Conservation (phyloP, 192 early-diverging fungal genomes). For the Chytriomyces hyalinus region DNA sequence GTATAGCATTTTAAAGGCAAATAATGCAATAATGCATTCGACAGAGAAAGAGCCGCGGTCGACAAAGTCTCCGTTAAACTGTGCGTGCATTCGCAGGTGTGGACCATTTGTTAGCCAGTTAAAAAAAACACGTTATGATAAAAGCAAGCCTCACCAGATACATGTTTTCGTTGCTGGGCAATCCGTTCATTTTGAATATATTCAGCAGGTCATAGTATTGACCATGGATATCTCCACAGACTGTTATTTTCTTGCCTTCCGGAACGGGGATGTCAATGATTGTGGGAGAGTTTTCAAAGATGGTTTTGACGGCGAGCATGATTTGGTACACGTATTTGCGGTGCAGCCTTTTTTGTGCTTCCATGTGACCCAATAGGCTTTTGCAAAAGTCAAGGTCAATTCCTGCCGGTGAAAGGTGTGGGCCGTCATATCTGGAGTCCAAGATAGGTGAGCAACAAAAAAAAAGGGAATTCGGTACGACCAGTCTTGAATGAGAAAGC, state of each 20-base stretch:
- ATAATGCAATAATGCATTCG: conserved; percentile 92
- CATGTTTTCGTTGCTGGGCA: conserved; percentile 78
- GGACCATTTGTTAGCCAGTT: not conserved
- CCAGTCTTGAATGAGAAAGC: conserved; percentile 52
- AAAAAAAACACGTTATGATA: not conserved
- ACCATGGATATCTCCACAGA: conserved; percentile 98
- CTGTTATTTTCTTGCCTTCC: conserved; percentile 74
- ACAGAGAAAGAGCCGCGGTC: conserved; percentile 98
- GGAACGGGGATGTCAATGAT: conserved; percentile 88
- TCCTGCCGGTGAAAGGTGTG: conserved; percentile 72
- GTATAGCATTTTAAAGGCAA: conserved; percentile 89
- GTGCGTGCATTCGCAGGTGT: too few species aligned
- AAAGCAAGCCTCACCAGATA: conserved; percentile 57
- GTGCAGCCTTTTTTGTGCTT: conserved; percentile 89
- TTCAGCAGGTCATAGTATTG: conserved; percentile 98
- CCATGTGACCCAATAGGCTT: conserved; percentile 77
- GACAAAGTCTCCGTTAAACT: conserved; percentile 99
- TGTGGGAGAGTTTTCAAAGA: conserved; percentile 77
- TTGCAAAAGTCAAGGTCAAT: conserved; percentile 82
- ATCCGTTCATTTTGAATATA: conserved; percentile 92
- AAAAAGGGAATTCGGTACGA: conserved; percentile 48
- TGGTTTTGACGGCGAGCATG: conserved; percentile 73
- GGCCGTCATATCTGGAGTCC: conserved; percentile 75
- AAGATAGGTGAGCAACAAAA: not conserved
- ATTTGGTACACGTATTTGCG: conserved; percentile 88